Conservation (phyloP, 2,329 filamentous ascomycete genomes). For the Monilinia laxa region DNA sequence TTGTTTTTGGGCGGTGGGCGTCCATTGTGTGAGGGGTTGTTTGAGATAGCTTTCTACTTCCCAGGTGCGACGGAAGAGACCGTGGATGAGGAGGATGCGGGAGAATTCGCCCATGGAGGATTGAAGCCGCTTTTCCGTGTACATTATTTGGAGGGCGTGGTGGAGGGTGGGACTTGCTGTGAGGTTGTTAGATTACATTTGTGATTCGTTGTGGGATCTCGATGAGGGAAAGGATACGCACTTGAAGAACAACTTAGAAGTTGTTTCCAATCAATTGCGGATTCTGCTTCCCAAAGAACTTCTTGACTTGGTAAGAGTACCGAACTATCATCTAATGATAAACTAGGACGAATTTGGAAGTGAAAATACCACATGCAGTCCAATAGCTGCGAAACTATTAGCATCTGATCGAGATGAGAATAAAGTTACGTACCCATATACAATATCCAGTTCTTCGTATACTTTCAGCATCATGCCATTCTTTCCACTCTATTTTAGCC, state of each 20-base stretch:
- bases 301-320: constrained; percentile 1
- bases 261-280: constrained; percentile 5
- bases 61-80: constrained; percentile 51
- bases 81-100: constrained; percentile 50
- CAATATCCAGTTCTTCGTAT: constrained; percentile 44
- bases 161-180: constrained; percentile 42
- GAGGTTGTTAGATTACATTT: no score
- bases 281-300: background rate
- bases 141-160: constrained; percentile 47
- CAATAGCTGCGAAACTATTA: background rate
- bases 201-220: background rate
- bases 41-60: constrained; percentile 47
- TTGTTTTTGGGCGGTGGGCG: background rate
- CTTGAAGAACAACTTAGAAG: constrained; percentile 10
- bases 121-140: constrained; percentile 50
- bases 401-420: background rate
- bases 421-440: constrained; percentile 43
- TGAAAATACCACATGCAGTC: constrained; percentile 12
- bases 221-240: background rate
- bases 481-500: constrained; percentile 38
- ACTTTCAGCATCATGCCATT: constrained; percentile 44
- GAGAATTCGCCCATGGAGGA: constrained; percentile 49
- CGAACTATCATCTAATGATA: constrained; percentile 3
- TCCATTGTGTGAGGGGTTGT: constrained; percentile 13
- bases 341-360: background rate